Percentiles rank a stretch among this genome's conserved stretches.
These are phyloP conservation scores for Spergularia azorica DNA, from an alignment of 179 eudicot species.

Conservation along the genomic window DNA sequence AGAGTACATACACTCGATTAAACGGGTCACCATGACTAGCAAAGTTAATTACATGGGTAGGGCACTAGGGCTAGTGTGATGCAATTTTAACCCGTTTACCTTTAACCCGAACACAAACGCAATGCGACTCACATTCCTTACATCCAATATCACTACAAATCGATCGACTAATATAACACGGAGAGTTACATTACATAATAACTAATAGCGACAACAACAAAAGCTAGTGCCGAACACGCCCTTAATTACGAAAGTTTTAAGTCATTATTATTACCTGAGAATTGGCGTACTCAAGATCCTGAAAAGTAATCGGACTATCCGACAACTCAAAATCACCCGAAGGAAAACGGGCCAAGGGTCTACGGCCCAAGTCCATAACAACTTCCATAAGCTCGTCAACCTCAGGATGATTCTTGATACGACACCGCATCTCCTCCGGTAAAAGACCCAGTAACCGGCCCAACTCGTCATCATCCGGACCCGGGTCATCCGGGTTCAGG, in stretches of 20 bases:
- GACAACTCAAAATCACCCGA: constrained; percentile 80
- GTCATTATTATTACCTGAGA: constrained; percentile 45
- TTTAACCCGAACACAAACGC: too few species aligned
- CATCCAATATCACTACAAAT: too few species aligned
- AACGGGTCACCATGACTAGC: too few species aligned
- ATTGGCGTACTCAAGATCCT: constrained; percentile 62
- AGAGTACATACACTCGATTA: too few species aligned
- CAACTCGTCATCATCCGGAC: constrained; percentile 52
- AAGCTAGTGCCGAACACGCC: background rate
- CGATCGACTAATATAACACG: too few species aligned
- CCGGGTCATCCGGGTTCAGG: constrained; percentile 25
- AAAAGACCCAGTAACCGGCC: constrained; percentile 60
- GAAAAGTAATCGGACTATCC: constrained; percentile 57
- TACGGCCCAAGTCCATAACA: constrained; percentile 90
- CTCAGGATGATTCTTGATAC: constrained; percentile 59
- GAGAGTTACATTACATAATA: too few species aligned
- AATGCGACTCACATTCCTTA: too few species aligned
- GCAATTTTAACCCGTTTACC: too few species aligned
- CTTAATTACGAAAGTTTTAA: background rate
- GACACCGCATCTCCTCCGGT: constrained; percentile 74
- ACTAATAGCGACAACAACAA: background rate
- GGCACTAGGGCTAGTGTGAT: too few species aligned
- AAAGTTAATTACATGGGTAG: too few species aligned
- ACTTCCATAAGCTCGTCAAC: constrained; percentile 69
- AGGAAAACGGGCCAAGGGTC: constrained; percentile 81